Evolutionary conservation across 2,329 filamentous ascomycete genomes (phyloP), one percentile per base, ranked within the genome.

Genomic region (Aspergillus pseudoviridinutans): DNA sequence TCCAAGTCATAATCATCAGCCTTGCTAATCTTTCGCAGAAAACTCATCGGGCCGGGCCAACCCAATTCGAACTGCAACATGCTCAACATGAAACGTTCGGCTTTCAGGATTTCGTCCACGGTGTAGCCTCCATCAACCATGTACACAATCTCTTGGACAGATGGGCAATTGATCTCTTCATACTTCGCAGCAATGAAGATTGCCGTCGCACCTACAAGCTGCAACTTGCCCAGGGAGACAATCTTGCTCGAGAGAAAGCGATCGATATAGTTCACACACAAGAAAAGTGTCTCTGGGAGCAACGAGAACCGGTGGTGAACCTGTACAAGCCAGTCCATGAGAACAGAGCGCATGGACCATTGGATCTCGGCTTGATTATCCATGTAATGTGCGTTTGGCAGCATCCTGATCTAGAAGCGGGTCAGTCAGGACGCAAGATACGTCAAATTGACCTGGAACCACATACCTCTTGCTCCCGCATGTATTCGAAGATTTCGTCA

Each of bases 31-130:
- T 93, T 87, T 59, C 94, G 86, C 60, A 99, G 82, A 77, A 99
- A 99, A 79, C 92, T 97, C 93, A 99, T 97, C 1, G 94, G 94
- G 47, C 94, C 94, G n/a, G 94, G 94, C 89, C 91, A 97, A 53
- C 94, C 94, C 54, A 99, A 85, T 76, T 97, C 92, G 71, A 96
- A 99, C 67, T 91, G 85, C 54, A 99, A 85, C 88, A 97, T 96
- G 75, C 86, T 95, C 53, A 99, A 84, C 92, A 99, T 99, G 79
- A 96, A 97, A 12, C 92, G 88, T 77, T 99, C 94, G 0, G 94
- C 94, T 79, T 97, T 97, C 64, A 97, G 84, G 57, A 99, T 93
- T 78, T 97, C 94, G 57, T 97, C 92, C 17, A 85, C 83, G 3
- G 84, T 89, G 77, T 97, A 99, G 55, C 91, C 92, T 47, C 87